Evolutionary conservation across 148 eudicot genomes (phyloP).

Genomic region (Spergularia bocconei): DNA sequence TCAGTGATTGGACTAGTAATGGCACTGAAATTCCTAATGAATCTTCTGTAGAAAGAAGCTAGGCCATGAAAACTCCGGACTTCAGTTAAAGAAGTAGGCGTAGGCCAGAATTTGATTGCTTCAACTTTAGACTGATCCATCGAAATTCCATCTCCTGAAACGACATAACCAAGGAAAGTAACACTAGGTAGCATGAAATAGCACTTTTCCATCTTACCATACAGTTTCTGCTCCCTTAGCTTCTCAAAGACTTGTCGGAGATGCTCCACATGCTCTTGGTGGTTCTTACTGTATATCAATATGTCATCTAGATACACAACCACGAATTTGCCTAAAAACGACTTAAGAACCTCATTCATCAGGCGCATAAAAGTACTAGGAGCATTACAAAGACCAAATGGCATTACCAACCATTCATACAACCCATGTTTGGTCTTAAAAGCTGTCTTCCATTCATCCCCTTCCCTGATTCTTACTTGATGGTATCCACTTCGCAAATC

Average conservation of each 20-base stretch:
- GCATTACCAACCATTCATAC: not conserved
- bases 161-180: not conserved
- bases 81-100: not conserved
- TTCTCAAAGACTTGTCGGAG: not conserved
- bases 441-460: slow-evolving; percentile 4
- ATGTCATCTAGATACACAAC: not conserved
- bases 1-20: not conserved
- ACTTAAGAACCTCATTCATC: not conserved
- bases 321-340: not conserved
- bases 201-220: not conserved
- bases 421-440: not conserved
- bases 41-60: not conserved
- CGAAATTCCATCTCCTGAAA: not conserved
- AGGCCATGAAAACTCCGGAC: not conserved
- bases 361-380: not conserved
- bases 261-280: not conserved
- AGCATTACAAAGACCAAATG: not conserved
- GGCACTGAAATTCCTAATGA: not conserved
- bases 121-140: not conserved
- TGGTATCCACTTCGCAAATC: not conserved
- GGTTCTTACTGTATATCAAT: not conserved
- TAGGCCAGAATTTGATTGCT: not conserved
- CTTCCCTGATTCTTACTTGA: not conserved
- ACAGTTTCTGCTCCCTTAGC: not conserved
- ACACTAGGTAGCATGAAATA: not conserved